Evolutionary conservation across 306 rosid genomes (phyloP), one percentile per base, ranked within the genome.

Genomic region (Lablab purpureus): DNA sequence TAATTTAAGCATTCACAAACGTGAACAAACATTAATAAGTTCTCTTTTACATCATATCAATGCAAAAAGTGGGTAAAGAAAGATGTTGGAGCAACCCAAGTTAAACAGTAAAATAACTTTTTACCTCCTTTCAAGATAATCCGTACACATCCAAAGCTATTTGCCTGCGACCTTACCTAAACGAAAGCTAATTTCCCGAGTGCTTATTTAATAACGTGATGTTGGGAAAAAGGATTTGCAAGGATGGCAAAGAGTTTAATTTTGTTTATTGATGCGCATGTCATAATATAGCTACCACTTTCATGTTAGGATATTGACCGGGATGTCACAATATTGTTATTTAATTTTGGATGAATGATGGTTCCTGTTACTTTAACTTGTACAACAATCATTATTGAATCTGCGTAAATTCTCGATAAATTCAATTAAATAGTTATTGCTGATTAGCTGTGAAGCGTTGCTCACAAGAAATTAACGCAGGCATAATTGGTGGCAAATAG

Each of bases 121-220:
- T 9, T 71, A 72, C 28, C 46, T 72, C 45, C 36, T 46, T 49
- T 25, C 8, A 28, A 1, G 46, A 71, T 59, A 15, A 8, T 9
- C 36, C 51, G 30, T 40, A 25, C 14, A 37, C 50, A 18, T 73
- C 60, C 28, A 36, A 67, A 74, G 46, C 54, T 45, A 50, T 75
- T 81, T 75, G 55, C 34, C 68, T 65, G 28, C 67, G 37, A 64
- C 52, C 67, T 49, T 56, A 41, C 72, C 52, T 41, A 67, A 68
- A 54, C 3, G 23, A n/a, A 55, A 23, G 19, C 23, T 51, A 77
- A 67, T 77, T 77, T 52, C 21, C 23, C 49, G 17, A n/a, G 11
- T 40, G 60, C 25, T 77, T 55, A 32, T 71, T 71, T 70, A 47
- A 47, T 50, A 18, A 50, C 27, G 25, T 47, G 73, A 67, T 45